phyloP scores from a whole-genome alignment of 371 early-diverging fungal genomes.

The Encephalitozoon romaleae region DNA sequence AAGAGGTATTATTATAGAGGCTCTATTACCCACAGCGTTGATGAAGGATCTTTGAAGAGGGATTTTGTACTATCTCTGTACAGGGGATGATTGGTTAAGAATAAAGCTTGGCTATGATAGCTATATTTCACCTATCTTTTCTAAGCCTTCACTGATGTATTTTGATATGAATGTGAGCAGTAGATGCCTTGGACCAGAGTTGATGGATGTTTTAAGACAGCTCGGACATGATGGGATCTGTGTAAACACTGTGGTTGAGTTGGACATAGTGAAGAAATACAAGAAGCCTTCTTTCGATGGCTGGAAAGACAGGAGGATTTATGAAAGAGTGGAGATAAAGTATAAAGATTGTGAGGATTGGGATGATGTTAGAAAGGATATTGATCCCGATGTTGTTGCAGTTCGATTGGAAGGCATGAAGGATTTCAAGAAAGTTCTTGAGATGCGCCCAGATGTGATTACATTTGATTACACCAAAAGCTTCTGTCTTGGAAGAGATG shows the following conservation, averaged over 20 bases:
- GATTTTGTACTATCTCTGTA: constrained; percentile 26
- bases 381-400: neutral
- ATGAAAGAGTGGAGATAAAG: neutral
- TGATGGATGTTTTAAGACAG: neutral
- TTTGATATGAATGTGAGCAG: constrained; percentile 15
- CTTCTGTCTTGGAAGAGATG: neutral
- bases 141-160: neutral
- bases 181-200: neutral
- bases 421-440: neutral
- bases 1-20: constrained; percentile 22
- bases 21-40: constrained; percentile 4
- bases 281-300: neutral
- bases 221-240: constrained; percentile 12
- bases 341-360: neutral
- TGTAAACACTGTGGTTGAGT: neutral
- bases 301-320: neutral
- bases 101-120: neutral
- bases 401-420: neutral
- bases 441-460: constrained; percentile 14
- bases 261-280: neutral
- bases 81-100: neutral
- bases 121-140: neutral
- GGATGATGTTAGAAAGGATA: neutral
- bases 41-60: constrained; percentile 32
- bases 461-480: constrained; percentile 16